Base-by-base conservation (phyloP, 768 basidiomycete genomes). In the Gautieria morchelliformis region DNA sequence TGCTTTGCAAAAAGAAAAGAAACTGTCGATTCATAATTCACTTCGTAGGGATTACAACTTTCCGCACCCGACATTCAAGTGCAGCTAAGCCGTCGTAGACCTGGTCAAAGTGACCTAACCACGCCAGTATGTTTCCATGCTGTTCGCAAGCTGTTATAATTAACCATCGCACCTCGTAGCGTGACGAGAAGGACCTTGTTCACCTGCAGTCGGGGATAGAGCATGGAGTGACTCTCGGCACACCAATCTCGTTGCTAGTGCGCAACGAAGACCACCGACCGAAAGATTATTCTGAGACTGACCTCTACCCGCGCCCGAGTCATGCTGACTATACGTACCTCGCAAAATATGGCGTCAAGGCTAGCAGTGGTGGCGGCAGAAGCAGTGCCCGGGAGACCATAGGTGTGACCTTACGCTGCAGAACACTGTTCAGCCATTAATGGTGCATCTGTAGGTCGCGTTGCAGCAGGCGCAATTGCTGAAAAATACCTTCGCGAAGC, bases 261-360 rank as follows among this genome's bases (percentile, higher is more conserved):
- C 89, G 84, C 66, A 99, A 99, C 71, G 93, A 98, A 74, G 96
- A 99, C 69, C 96, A 99, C 68, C 79, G 96, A 30, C 96, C 96
- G 19, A 89, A 97, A 66, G 96, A 99, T 72, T 99, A 99, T 72
- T 85, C 93, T 62, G 96, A 98, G 75, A 98, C 96, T 0, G 96
- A 99, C 68, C 74, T 93, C 53, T 99, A 93, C 75, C 96, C 96
- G 33, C 86, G 96, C 20, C 96, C 96, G 30, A 92, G 89, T 62
- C 96, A 99, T 66, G 96, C 96, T 12, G 96, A 99, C 70, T 96
- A 87, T 70, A 99, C 96, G 15, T 99, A 99, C 71, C 83, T 98
- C 58, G 85, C 92, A 64, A 99, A 99, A 65, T 99, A 98, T 68
- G 93, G 93, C 32, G 71, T 98, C 70, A 98, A 98, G 75, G 96